Evolutionary conservation across 371 early-diverging fungal genomes (phyloP), one percentile per base, ranked within the genome.

Genomic region (Blakeslea trispora): DNA sequence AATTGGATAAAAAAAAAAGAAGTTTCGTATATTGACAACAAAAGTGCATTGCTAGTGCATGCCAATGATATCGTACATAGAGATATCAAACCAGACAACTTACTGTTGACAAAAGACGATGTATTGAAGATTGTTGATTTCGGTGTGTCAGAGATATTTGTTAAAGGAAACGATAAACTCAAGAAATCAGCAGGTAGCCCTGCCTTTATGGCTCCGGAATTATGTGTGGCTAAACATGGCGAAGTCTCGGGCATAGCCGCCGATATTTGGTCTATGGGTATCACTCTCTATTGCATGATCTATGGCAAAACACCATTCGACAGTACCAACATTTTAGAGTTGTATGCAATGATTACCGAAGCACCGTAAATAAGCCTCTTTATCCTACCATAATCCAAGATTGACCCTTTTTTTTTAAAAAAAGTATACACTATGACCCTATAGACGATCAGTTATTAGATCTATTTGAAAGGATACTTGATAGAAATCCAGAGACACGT

Each of bases 261-360:
- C 0, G 99, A 99, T 79, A 83, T 99, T 18, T 99, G 99, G 99
- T 94, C 99, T 6, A 89, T 99, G 82, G 99, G 99, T 4, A 92
- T 99, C 1, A 96, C 98, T 1, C 76, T 99, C 22, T 99, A 92
- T 69, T 93, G 93, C 64, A 75, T 99, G 67, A 70, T 87, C 8
- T 91, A 84, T 62, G 99, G 99, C 2, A 66, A 69, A 7, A 75
- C 99, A 42, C 99, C 99, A 0, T 99, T 98, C 74, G 62, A 69
- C 14, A 96, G 89, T 5, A 43, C 51, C 13, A 88, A 83, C 34
- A 64, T 91, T 6, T 28, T 91, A 0, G 93, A 94, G 17, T 68
- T 97, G 7, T 85, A 90, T 53, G 90, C 92, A 19, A 64, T 80
- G 14, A 93, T 97, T 45, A 70, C 80, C 14, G 71, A 76, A 5